Percentiles rank a stretch among this genome's conserved stretches.
Conservation (phyloP, 2,329 filamentous ascomycete genomes). For the Epicoccum nigrum region DNA sequence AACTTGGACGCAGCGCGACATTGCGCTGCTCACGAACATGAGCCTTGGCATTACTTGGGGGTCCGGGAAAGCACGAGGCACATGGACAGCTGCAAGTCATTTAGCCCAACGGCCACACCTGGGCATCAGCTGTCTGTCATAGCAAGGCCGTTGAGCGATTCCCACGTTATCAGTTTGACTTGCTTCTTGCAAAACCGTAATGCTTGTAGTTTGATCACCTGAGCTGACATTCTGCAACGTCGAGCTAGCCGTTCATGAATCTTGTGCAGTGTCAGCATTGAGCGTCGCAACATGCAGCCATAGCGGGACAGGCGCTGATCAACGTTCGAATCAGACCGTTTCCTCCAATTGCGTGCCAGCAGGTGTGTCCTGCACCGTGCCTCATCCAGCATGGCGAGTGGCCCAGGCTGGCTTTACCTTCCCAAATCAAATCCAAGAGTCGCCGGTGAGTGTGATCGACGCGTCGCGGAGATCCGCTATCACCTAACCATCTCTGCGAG, state of each 20-base stretch:
- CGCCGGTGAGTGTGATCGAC: conserved; percentile 6
- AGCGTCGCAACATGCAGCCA: conserved; percentile 1
- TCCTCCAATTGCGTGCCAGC: conserved; percentile 9
- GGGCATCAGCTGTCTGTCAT: neutral
- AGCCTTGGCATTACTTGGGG: neutral
- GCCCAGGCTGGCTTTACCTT: neutral
- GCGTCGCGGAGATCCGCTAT: neutral
- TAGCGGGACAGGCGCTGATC: conserved; percentile 7
- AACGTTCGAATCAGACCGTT: conserved; percentile 6
- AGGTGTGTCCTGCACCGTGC: conserved; percentile 3
- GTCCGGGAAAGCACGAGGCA: conserved; percentile 1
- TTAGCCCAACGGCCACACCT: neutral
- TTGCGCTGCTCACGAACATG: neutral
- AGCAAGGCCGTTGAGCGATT: neutral
- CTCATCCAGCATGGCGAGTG: neutral
- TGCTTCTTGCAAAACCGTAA: no score
- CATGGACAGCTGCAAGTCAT: conserved; percentile 11
- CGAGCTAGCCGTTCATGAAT: no score
- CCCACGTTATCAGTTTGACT: neutral
- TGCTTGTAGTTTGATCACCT: neutral
- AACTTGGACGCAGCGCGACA: neutral
- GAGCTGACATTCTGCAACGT: neutral
- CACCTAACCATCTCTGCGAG: conserved; percentile 8
- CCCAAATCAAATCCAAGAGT: neutral
- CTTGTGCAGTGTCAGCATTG: neutral